Conservation (phyloP, 1,284 basidiomycete genomes). For the Marasmius fiardii region DNA sequence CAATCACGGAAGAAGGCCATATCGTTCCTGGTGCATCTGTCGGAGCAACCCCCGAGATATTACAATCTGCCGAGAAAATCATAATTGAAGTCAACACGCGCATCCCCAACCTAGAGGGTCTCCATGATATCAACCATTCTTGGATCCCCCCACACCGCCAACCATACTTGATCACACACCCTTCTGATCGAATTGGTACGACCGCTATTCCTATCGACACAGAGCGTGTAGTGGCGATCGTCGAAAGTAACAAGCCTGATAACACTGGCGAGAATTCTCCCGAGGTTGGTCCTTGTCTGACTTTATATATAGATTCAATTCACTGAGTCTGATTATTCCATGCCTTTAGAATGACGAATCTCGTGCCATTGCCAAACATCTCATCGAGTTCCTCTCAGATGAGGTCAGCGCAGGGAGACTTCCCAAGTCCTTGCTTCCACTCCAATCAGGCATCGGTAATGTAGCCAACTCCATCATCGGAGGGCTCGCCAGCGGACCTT, state of each 20-base stretch:
- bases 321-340: background rate
- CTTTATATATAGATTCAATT: background rate
- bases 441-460: constrained; percentile 51
- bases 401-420: constrained; percentile 45
- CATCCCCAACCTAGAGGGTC: constrained; percentile 41
- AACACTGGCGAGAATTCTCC: constrained; percentile 48
- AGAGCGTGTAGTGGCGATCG: constrained; percentile 45
- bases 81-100: constrained; percentile 51
- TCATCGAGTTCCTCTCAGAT: constrained; percentile 44
- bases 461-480: constrained; percentile 52
- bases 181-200: constrained; percentile 42
- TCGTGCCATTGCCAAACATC: constrained; percentile 39
- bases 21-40: constrained; percentile 50
- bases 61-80: constrained; percentile 47
- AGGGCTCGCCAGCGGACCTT: constrained; percentile 44
- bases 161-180: constrained; percentile 46
- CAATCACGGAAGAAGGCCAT: constrained; percentile 45
- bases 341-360: constrained; percentile 33
- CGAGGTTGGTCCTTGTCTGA: constrained; percentile 25
- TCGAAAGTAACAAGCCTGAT: constrained; percentile 42
- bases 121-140: constrained; percentile 48
- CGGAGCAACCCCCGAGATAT: constrained; percentile 49
- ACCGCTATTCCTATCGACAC: constrained; percentile 46
- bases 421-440: constrained; percentile 41
- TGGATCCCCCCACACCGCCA: constrained; percentile 43